A percentile compares a stretch with the other conserved stretches of the same genome.
These are phyloP conservation scores for Ogataea nitratoaversa DNA, from an alignment of 805 yeast species.

Conservation along the genomic window DNA sequence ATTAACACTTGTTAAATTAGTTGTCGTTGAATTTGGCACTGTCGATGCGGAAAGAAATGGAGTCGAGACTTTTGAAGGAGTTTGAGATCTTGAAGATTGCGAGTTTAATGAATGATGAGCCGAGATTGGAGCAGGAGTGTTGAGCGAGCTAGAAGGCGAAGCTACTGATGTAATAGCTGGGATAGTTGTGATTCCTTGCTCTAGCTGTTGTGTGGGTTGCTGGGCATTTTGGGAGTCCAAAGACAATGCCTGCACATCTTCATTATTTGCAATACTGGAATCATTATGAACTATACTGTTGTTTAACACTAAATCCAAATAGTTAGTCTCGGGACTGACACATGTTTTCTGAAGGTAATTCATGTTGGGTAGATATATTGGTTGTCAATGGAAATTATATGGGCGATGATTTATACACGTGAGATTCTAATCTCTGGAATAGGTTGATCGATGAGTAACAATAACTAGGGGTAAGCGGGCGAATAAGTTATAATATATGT, in stretches of 20 bases:
- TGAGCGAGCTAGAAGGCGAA: background rate
- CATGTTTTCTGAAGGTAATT: slow-evolving; percentile 19
- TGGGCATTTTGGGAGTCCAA: too few species aligned
- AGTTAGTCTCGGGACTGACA: slow-evolving; percentile 16
- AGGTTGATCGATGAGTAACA: too few species aligned
- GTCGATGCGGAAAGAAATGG: slow-evolving; percentile 2
- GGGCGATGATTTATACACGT: background rate
- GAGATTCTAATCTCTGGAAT: too few species aligned
- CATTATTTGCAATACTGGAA: too few species aligned
- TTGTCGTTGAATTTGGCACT: background rate
- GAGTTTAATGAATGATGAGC: background rate
- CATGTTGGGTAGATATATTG: slow-evolving; percentile 6
- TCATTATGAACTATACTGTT: slow-evolving; percentile 10
- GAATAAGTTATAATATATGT: too few species aligned
- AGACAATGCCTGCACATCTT: too few species aligned
- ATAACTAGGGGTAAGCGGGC: too few species aligned
- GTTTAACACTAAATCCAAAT: slow-evolving; percentile 16
- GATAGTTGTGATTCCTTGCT: background rate
- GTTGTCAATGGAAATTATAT: background rate
- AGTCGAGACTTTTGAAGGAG: slow-evolving; percentile 1
- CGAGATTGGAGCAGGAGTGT: background rate
- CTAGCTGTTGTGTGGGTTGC: slow-evolving; percentile 1
- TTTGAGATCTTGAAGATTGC: slow-evolving; percentile 1
- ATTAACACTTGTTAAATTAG: background rate
- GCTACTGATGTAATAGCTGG: background rate